Conservation (phyloP, 164 flowering plant species). For the Sextonia rubra region DNA sequence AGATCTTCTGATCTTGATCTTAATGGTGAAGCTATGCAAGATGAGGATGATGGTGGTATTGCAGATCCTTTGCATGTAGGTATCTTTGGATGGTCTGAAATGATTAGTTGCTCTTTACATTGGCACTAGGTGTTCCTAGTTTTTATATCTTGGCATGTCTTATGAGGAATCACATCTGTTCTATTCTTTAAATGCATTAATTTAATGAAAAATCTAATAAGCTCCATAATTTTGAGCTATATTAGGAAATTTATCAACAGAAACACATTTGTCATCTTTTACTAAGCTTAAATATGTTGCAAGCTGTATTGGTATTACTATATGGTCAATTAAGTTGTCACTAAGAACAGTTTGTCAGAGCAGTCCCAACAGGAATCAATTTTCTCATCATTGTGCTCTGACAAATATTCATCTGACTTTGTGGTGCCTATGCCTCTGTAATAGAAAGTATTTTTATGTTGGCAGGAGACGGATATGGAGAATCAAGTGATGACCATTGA, state of each 20-base stretch:
- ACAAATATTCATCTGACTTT: background rate
- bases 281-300: background rate
- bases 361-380: background rate
- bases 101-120: background rate
- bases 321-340: background rate
- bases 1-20: constrained; percentile 88
- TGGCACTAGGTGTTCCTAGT: background rate
- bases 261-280: background rate
- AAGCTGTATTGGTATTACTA: background rate
- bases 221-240: too few relatives aligned
- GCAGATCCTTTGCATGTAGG: constrained; percentile 57
- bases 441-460: constrained; percentile 8
- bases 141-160: background rate
- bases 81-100: constrained; percentile 3
- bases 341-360: too few relatives aligned
- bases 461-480: constrained; percentile 52
- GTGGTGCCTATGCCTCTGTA: background rate
- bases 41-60: constrained; percentile 86
- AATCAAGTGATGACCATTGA: constrained; percentile 72
- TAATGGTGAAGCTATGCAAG: constrained; percentile 87
- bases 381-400: background rate
- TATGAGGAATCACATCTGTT: too few relatives aligned
- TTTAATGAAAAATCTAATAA: too few relatives aligned
- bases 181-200: too few relatives aligned
- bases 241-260: background rate